Evolutionary conservation across 352 stramenopile genomes (phyloP).

Genomic region (Pythium vanterpoolii): DNA sequence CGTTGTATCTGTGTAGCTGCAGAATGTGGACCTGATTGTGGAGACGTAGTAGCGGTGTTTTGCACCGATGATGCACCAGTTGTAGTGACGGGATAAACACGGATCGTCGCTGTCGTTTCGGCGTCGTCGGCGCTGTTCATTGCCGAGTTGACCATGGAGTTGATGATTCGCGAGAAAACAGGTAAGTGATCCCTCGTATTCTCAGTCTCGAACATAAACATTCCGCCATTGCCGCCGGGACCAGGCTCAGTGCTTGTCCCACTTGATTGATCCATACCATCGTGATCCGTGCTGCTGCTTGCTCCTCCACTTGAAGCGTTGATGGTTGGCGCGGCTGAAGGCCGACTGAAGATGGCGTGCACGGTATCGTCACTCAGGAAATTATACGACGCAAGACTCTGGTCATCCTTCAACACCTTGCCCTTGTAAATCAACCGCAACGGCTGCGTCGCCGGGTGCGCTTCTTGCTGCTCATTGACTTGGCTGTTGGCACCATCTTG

Average conservation of each 20-base stretch:
- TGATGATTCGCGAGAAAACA: conserved; percentile 13
- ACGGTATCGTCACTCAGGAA: conserved; percentile 23
- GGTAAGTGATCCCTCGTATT: neutral
- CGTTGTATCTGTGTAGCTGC: neutral
- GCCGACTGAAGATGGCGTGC: conserved; percentile 23
- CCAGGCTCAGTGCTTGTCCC: neutral
- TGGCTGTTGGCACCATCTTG: neutral
- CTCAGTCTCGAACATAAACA: neutral
- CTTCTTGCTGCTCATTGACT: conserved; percentile 7
- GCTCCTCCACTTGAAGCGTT: neutral
- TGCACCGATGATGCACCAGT: neutral
- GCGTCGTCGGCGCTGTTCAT: neutral
- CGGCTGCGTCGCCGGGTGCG: conserved; percentile 1
- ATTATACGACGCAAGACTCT: conserved; percentile 17
- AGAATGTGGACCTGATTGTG: neutral
- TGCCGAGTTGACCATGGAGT: conserved; percentile 6
- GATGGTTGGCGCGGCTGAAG: neutral
- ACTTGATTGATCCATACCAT: neutral
- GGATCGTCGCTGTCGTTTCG: conserved; percentile 1
- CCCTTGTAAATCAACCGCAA: conserved; percentile 30
- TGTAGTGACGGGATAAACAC: neutral
- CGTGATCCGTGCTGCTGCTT: neutral
- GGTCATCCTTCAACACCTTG: conserved; percentile 25
- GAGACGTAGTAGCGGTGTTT: neutral
- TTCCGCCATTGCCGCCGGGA: neutral